A percentile compares a stretch with the other conserved stretches of the same genome.
Conservation (phyloP, 257 asterid species). For the Fraxinus pennsylvanica region DNA sequence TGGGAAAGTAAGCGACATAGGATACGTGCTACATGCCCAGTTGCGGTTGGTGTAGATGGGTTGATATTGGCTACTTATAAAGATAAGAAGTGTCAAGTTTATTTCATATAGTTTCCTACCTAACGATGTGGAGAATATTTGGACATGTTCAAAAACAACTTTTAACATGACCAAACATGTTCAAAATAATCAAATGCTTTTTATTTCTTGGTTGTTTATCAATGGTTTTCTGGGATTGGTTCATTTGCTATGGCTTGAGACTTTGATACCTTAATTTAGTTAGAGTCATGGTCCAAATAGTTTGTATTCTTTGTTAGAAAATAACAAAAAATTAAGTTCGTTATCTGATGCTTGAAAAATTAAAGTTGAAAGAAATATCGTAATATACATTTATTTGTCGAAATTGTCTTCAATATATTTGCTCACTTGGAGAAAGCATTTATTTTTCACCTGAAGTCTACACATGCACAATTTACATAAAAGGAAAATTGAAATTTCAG, state of each 20-base stretch:
- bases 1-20: constrained; percentile 79
- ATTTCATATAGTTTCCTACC: constrained; percentile 43
- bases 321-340: background rate
- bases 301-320: background rate
- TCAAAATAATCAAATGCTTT: background rate
- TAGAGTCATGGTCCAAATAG: background rate
- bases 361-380: background rate
- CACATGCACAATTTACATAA: background rate
- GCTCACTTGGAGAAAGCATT: background rate
- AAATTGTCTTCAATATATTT: background rate
- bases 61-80: constrained; percentile 42
- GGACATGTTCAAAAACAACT: background rate
- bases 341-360: background rate
- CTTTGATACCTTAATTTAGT: background rate
- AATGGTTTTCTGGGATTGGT: background rate
- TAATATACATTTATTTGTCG: background rate
- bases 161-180: background rate
- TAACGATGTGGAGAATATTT: no score
- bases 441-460: background rate
- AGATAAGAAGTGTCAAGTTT: constrained; percentile 70
- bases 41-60: constrained; percentile 82
- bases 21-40: constrained; percentile 77
- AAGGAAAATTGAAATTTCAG: background rate
- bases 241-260: background rate
- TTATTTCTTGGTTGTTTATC: background rate